Base-by-base conservation (phyloP, 2,329 filamentous ascomycete species). In the Ceratocystis smalleyi region DNA sequence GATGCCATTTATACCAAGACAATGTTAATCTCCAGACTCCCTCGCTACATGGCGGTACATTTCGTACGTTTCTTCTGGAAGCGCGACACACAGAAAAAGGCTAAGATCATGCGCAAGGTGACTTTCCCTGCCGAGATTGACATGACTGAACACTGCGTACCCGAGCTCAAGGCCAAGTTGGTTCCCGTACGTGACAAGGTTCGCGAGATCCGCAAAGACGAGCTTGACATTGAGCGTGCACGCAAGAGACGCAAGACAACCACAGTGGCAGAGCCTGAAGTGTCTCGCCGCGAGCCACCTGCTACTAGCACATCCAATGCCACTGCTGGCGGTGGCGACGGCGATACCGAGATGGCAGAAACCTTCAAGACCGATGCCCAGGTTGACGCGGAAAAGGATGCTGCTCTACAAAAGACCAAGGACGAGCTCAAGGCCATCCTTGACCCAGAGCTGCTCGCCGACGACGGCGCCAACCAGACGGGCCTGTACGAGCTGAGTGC, bases 21-120 rank as follows among this genome's bases (percentile, higher is more conserved):
- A 2, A 94, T 90, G n/a, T 84, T 86, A 72, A 95, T 99, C 70
- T 84, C 91, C 10, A 86, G 92, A 22, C 79, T 96, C 60, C 94
- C 94, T 19, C 95, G 96, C 74, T 96, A 99, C 73, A 81, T 99
- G 55, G 94, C 94, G 0, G 89, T 99, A 3, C 94, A 99, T 75
- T 96, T 99, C 73, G 89, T 99, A 65, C 89, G 94, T 68, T 99
- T 99, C 77, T 96, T 92, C 78, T 99, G 94, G 94, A 92, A 95
- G 72, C 85, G 87, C 59, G 90, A 95, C 69, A 91, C 89, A 2
- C 87, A 95, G 75, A 97, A 97, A 79, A 99, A 99, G 80, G 91
- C 92, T 69, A 99, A 99, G 81, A 99, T 99, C 70, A 92, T 99
- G 89, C 89, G 91, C 73, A 99, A 97, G 77, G 94, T 99, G 65